Evolutionary conservation across 306 rosid species (phyloP).

Genomic region (Lathyrus sativus): DNA sequence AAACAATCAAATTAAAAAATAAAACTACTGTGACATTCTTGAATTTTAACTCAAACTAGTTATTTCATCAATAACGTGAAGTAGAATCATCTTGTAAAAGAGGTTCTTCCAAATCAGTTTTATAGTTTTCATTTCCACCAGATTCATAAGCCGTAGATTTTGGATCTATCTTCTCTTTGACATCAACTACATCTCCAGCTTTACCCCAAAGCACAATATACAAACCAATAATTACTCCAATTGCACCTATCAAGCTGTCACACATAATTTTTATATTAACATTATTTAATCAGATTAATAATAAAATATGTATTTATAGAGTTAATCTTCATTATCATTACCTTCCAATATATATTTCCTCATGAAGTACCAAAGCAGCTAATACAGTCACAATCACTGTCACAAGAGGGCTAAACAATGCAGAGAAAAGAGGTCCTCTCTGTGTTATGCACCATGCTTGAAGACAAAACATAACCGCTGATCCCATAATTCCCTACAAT

Average conservation of each 20-base stretch:
- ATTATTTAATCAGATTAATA: background rate
- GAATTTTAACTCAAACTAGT: background rate
- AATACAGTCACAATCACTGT: conserved; percentile 48
- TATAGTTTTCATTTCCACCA: background rate
- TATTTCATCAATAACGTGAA: background rate
- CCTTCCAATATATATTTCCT: conserved; percentile 45
- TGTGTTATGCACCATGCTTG: conserved; percentile 62
- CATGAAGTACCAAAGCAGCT: conserved; percentile 56
- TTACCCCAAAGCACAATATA: conserved; percentile 63
- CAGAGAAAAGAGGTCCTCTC: conserved; percentile 57
- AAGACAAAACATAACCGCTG: conserved; percentile 44
- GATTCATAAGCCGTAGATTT: background rate
- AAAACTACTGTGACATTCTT: background rate
- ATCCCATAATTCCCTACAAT: conserved; percentile 56
- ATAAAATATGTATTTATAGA: no score
- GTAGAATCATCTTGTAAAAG: background rate
- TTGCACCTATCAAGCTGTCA: conserved; percentile 50
- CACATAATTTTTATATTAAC: background rate
- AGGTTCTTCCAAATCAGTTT: conserved; percentile 29
- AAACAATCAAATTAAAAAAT: no score
- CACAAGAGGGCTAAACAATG: conserved; percentile 52
- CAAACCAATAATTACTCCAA: conserved; percentile 55
- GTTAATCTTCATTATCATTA: background rate
- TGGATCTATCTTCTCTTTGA: background rate
- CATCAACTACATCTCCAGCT: conserved; percentile 35